Evolutionary conservation across 1,284 basidiomycete species (phyloP).

Genomic region (Flammula alnicola): DNA sequence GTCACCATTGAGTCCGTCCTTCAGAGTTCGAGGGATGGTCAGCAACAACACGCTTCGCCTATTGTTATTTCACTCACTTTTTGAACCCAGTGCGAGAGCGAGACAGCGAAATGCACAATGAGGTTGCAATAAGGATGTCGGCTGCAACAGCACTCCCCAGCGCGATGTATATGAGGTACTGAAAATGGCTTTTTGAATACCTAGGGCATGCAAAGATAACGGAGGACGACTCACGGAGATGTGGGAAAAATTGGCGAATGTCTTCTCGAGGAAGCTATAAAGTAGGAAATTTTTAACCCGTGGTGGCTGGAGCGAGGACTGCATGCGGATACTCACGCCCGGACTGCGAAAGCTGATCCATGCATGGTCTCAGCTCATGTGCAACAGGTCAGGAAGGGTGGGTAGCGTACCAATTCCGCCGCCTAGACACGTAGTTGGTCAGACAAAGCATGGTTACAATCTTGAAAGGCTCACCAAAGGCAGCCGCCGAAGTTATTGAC

Average conservation of each 20-base stretch:
- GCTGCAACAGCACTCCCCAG: constrained; percentile 28
- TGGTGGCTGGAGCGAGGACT: no score
- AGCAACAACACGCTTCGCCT: not conserved
- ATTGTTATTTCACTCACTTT: constrained; percentile 22
- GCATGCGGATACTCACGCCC: constrained; percentile 12
- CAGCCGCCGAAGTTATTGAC: constrained; percentile 1
- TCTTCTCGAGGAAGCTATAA: constrained; percentile 18
- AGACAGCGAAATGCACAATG: constrained; percentile 30
- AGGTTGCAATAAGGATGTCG: constrained; percentile 31
- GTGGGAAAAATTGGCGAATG: constrained; percentile 20
- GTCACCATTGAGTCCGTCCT: constrained; percentile 36
- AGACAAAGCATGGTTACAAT: not conserved
- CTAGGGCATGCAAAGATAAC: not conserved
- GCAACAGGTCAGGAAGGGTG: no score
- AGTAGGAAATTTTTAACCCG: no score
- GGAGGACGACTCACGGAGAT: constrained; percentile 22
- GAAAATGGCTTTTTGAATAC: not conserved
- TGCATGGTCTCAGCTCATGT: no score
- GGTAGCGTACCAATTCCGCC: constrained; percentile 5
- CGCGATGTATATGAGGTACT: constrained; percentile 29
- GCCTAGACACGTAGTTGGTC: not conserved
- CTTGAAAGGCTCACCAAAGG: constrained; percentile 9
- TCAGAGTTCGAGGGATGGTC: not conserved
- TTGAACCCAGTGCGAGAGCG: constrained; percentile 32
- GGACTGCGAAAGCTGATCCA: constrained; percentile 13